Conservation (phyloP, 116 monocot genomes). For the Papilionanthe hybrid region DNA sequence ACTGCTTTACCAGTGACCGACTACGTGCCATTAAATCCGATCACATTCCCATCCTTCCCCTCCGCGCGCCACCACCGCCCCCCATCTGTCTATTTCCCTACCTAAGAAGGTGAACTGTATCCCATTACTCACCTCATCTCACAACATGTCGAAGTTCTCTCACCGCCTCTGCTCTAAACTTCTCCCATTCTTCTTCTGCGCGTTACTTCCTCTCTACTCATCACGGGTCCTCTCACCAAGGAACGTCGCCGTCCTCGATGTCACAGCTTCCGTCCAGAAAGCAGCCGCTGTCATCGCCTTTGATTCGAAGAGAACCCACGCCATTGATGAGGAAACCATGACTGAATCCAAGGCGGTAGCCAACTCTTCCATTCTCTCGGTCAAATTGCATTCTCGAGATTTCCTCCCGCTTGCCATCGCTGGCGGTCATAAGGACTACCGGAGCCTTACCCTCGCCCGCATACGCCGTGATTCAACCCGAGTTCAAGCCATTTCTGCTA, state of each 20-base stretch:
- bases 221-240: slow-evolving; percentile 10
- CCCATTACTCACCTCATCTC: not conserved
- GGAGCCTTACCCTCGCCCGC: slow-evolving; percentile 32
- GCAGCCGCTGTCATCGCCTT: slow-evolving; percentile 24
- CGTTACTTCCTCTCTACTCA: slow-evolving; percentile 3
- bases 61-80: not conserved
- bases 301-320: slow-evolving; percentile 6
- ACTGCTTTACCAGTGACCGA: not conserved
- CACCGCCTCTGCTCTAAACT: not conserved
- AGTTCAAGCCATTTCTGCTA: slow-evolving; percentile 16
- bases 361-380: slow-evolving; percentile 7
- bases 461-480: slow-evolving; percentile 44
- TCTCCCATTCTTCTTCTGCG: slow-evolving; percentile 2
- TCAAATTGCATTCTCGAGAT: slow-evolving; percentile 33
- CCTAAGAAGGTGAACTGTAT: not conserved
- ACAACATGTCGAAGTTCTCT: slow-evolving; percentile 11
- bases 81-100: not conserved
- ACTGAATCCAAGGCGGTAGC: not conserved
- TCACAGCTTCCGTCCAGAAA: slow-evolving; percentile 21
- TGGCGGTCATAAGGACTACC: slow-evolving; percentile 27
- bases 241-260: slow-evolving; percentile 25
- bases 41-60: not conserved
- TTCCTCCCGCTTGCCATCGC: slow-evolving; percentile 16
- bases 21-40: slow-evolving; percentile 8
- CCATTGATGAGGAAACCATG: slow-evolving; percentile 8